Base-by-base conservation (phyloP, 495 filamentous ascomycete species). In the Xylaria castorea region DNA sequence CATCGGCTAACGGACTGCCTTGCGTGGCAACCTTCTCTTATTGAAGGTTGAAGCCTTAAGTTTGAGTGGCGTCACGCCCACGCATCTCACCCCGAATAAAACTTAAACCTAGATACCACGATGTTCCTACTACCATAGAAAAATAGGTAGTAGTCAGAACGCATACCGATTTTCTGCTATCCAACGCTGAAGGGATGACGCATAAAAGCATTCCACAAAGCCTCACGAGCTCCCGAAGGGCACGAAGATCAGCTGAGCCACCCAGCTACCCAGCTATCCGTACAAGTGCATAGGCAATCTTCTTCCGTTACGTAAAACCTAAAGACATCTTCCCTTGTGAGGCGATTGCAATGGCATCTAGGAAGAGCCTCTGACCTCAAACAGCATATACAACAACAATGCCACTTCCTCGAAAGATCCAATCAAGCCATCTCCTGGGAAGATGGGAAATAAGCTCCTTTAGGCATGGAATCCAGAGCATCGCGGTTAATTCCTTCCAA, bases 401-500 rank as follows among this genome's bases (percentile, higher is more conserved):
- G 6, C 27, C 16, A 18, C 20, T 32, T 57, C 27, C 22, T 32
- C 58, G 18, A 18, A 25, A 40, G 25, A n/a, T 7, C 1, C 38
- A 44, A 30, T 77, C 64, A 76, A 61, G 71, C 75, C 22, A 77
- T 72, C 38, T 75, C 73, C 22, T 66, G 36, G 22, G 73, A 71
- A 63, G 50, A 71, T 11, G 72, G 74, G 32, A 74, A 78, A 30
- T 76, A 75, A 27, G 74, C 71, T 16, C 78, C 75, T 36, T 74
- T 81, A 0, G 80, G 80, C 44, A 79, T 42, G 4, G 76, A 79
- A 22, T 81, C 79, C 25, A 72, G 79, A 55, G 77, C 85, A 83
- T 73, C 79, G 72, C 80, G 85, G 81, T 53, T 82, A 64, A 91
- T 88, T 62, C 90, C 84, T n/a, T 80, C 77, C 16, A 91, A 76